Conservation (phyloP, 768 basidiomycete species). For the Punctularia strigosozonata region DNA sequence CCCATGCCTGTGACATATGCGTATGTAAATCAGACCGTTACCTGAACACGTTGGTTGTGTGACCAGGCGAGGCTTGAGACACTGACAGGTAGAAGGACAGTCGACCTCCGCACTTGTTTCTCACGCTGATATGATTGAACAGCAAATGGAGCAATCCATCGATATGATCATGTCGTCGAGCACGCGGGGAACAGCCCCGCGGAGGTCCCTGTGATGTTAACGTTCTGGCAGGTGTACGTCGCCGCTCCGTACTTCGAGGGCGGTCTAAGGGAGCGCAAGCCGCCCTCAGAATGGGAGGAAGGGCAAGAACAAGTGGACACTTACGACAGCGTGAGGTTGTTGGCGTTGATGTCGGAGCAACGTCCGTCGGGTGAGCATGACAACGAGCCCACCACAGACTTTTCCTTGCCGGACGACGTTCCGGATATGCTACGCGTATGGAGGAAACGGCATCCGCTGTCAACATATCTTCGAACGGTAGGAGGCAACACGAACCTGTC, state of each 20-base stretch:
- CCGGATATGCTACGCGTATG: constrained; percentile 36
- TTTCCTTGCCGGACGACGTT: constrained; percentile 34
- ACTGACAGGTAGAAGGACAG: no score
- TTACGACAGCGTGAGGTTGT: constrained; percentile 32
- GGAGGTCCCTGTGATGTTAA: constrained; percentile 32
- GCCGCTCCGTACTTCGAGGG: constrained; percentile 28
- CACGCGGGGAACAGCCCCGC: constrained; percentile 30
- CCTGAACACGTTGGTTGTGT: no score
- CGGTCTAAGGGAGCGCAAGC: constrained; percentile 13
- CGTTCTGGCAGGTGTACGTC: constrained; percentile 40
- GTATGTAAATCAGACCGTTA: no score
- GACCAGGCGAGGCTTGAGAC: no score
- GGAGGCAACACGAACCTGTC: constrained; percentile 23
- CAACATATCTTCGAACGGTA: not conserved
- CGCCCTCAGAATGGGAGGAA: not conserved
- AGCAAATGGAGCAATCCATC: constrained; percentile 22
- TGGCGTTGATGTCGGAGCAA: constrained; percentile 36
- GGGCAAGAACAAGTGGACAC: constrained; percentile 7
- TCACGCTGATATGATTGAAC: no score
- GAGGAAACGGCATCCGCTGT: not conserved
- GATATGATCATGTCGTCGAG: constrained; percentile 1
- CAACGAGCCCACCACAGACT: constrained; percentile 38
- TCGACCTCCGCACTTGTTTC: no score
- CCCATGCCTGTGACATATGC: no score
- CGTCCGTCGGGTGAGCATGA: constrained; percentile 44